Base-by-base conservation (phyloP, 2,329 filamentous ascomycete species). In the Trichocomaceae sp. region DNA sequence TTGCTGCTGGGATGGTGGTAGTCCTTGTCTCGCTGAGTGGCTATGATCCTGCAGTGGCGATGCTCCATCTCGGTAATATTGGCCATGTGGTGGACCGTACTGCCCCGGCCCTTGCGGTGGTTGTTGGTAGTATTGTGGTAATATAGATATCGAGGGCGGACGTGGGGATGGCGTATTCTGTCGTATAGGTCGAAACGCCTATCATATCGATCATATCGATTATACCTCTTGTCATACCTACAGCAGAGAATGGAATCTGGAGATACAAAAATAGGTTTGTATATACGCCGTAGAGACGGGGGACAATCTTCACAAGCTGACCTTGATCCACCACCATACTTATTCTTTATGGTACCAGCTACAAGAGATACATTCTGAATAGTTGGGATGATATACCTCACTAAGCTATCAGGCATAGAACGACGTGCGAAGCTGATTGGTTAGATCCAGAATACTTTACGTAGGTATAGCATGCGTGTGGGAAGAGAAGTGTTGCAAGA, bases 301-400 rank as follows among this genome's bases (percentile, higher is more conserved):
- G 31, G 31, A 42, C 12, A 9, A 9, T 2, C 9, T 12, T 42
- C 17, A 2, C 1, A 42, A 9, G 9, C 39, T 42, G 20, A 42
- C 39, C 9, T 17, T 20, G 39, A 12, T 17, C 37, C 37, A 35
- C 10, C 31, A 15, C 31, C 13, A 13, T 13, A 15, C 1, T 17
- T 17, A 41, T 41, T 41, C 6, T 5, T 52, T 17, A 52, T 31
- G 15, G 42, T 48, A 47, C 42, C 48, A 3, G 48, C 23, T 19
- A 55, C 17, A 19, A 55, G 44, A 23, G 48, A 37, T 48, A 48
- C 54, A 55, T 55, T 6, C 10, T 47, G 41, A 13, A 20, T 15
- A n/a, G 17, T 39, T 17, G 3, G 29, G 29, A 33, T 33, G 10
- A 33, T 33, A 33, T 9, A 26, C 23, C 7, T 8, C 26, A 2